Evolutionary conservation across 352 stramenopile genomes (phyloP).

Genomic region (Pythium volutum): DNA sequence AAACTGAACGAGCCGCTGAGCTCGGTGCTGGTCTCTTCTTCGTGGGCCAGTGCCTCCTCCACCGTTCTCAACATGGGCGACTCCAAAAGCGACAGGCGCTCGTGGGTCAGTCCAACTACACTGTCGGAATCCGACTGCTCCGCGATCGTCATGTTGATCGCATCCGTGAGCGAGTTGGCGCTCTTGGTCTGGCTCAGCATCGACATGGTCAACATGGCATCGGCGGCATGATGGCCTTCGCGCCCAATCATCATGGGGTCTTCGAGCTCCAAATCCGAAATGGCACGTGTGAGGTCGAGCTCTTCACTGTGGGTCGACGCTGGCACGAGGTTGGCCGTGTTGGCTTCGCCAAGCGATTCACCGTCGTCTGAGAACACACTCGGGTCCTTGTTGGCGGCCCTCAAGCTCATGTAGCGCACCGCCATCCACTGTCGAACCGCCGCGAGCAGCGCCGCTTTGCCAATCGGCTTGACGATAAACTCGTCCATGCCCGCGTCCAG

Average conservation of each 20-base stretch:
- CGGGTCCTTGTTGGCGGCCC: conserved; percentile 32
- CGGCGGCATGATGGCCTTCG: conserved; percentile 28
- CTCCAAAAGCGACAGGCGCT: conserved; percentile 17
- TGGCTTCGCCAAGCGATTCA: conserved; percentile 19
- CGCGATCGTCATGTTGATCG: conserved; percentile 14
- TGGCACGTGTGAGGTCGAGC: conserved; percentile 72
- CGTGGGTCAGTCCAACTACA: conserved; percentile 13
- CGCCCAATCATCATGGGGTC: conserved; percentile 83
- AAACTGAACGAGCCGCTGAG: conserved; percentile 8
- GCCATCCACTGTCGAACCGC: conserved; percentile 82
- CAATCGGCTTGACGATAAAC: conserved; percentile 86
- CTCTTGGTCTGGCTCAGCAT: conserved; percentile 25
- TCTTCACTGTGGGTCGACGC: conserved; percentile 74
- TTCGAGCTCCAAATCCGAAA: conserved; percentile 82
- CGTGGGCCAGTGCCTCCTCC: neutral
- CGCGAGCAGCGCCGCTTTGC: conserved; percentile 54
- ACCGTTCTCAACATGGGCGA: conserved; percentile 15
- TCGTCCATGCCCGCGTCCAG: conserved; percentile 84
- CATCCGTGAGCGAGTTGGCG: conserved; percentile 22
- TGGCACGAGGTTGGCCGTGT: conserved; percentile 54
- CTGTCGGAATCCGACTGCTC: conserved; percentile 27
- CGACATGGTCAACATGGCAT: conserved; percentile 20
- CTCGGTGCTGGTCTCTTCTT: neutral
- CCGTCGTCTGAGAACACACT: conserved; percentile 37
- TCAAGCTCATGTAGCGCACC: conserved; percentile 62